These are phyloP conservation scores for Metschnikowia santaceciliae DNA, from an alignment of 805 yeast genomes.

Conservation along the genomic window DNA sequence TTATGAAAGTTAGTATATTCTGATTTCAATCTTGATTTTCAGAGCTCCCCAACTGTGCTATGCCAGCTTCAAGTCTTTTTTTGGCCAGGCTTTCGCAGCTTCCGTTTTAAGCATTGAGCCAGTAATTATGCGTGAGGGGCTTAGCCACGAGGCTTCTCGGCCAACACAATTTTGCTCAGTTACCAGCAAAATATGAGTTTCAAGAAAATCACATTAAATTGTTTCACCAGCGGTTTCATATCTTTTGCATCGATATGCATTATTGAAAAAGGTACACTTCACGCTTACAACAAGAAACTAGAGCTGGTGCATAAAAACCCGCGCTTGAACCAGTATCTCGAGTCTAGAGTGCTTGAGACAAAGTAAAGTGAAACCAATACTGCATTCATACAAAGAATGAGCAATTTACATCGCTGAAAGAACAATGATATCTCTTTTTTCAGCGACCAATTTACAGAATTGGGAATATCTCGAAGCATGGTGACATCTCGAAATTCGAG, in stretches of 20 bases:
- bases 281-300: background rate
- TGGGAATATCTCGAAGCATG: background rate
- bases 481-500: background rate
- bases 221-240: background rate
- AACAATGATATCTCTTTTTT: background rate
- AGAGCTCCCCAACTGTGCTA: background rate
- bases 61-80: background rate
- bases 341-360: background rate
- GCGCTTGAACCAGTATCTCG: background rate
- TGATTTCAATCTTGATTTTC: too few species aligned
- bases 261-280: background rate
- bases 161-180: background rate
- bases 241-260: background rate
- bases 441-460: background rate
- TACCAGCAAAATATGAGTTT: background rate
- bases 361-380: background rate
- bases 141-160: background rate
- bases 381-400: background rate
- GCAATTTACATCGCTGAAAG: background rate
- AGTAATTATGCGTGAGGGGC: background rate
- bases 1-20: too few species aligned
- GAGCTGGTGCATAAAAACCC: background rate
- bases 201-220: background rate
- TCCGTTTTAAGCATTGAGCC: conserved; percentile 1
- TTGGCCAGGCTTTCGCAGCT: background rate